These are phyloP conservation scores for Pachysandra terminalis DNA, from an alignment of 164 flowering plant species.

Conservation along the genomic window DNA sequence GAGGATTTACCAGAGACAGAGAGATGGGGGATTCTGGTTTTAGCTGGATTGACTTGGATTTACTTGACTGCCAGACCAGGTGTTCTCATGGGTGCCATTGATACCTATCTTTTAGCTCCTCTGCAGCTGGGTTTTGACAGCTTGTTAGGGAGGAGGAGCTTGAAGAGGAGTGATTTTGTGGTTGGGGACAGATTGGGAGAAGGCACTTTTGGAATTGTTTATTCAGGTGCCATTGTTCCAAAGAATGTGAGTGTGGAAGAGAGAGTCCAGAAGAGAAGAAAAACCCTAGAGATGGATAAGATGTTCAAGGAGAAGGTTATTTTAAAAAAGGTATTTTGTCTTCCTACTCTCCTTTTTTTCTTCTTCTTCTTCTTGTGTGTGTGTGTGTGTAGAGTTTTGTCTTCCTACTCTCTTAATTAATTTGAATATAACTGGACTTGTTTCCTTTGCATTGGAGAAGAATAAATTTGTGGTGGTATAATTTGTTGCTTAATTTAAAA, in stretches of 20 bases:
- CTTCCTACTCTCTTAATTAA: too few relatives aligned
- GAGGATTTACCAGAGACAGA: constrained; percentile 54
- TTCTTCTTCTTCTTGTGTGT: too few relatives aligned
- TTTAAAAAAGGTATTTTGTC: constrained; percentile 74
- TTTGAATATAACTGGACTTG: not conserved
- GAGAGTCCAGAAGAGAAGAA: constrained; percentile 36
- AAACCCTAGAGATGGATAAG: constrained; percentile 32
- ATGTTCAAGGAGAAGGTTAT: constrained; percentile 84
- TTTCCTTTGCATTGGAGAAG: too few relatives aligned
- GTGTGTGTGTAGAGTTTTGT: too few relatives aligned
- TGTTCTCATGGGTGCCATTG: constrained; percentile 85
- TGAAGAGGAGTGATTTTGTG: constrained; percentile 73
- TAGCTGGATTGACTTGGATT: constrained; percentile 70
- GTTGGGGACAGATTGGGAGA: constrained; percentile 73
- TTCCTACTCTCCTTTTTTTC: too few relatives aligned
- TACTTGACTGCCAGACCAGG: constrained; percentile 97
- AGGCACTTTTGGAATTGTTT: constrained; percentile 93
- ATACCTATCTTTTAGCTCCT: constrained; percentile 85
- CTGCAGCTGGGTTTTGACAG: constrained; percentile 66
- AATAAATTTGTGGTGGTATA: too few relatives aligned
- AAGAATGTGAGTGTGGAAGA: constrained; percentile 52
- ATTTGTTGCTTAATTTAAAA: not conserved
- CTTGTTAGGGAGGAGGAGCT: constrained; percentile 57
- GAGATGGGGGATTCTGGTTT: constrained; percentile 56
- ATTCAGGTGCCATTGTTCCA: constrained; percentile 78